These are phyloP conservation scores for Ocimum tenuiflorum DNA, from an alignment of 257 asterid genomes.

Conservation along the genomic window DNA sequence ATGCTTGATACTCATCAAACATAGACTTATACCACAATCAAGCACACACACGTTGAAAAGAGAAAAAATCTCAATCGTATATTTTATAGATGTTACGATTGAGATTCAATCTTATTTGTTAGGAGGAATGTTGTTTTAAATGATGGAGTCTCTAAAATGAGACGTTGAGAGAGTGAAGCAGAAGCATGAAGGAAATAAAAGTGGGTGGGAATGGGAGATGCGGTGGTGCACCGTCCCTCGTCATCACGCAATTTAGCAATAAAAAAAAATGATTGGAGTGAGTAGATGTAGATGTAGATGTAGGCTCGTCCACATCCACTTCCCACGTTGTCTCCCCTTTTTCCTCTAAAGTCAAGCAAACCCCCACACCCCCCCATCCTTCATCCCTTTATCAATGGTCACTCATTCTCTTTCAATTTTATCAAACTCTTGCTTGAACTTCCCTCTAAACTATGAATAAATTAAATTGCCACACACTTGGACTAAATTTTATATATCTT, in stretches of 20 bases:
- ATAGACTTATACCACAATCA: too few species aligned
- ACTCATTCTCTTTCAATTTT: too few species aligned
- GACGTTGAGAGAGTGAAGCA: not conserved
- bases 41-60: too few species aligned
- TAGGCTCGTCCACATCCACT: not conserved
- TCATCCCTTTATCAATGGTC: too few species aligned
- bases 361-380: not conserved
- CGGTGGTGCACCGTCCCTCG: constrained; percentile 3
- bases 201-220: not conserved
- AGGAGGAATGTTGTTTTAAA: too few species aligned
- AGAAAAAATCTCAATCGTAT: too few species aligned
- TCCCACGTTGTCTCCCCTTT: not conserved
- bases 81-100: too few species aligned
- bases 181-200: not conserved
- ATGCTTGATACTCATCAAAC: too few species aligned
- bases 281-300: not conserved
- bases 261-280: not conserved
- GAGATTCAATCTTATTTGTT: too few species aligned
- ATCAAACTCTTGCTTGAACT: too few species aligned
- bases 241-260: not conserved
- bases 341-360: not conserved
- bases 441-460: not conserved
- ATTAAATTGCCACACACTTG: not conserved
- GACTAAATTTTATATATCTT: too few species aligned
- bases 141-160: too few species aligned